Conservation (phyloP, 2,329 filamentous ascomycete species). For the Claviceps spartinae region DNA sequence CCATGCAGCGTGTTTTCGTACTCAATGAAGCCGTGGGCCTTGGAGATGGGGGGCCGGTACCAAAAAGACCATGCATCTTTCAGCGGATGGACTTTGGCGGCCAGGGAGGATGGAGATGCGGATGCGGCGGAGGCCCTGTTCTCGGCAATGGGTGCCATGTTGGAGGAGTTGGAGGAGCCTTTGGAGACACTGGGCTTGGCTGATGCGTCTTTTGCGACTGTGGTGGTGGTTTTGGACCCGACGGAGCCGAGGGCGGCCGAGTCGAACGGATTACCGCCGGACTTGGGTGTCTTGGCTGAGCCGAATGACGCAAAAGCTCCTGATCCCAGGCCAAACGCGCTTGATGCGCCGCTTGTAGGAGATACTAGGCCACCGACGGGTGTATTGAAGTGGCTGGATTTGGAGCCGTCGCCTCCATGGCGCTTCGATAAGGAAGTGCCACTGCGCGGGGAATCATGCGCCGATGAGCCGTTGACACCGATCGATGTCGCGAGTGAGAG, state of each 20-base stretch:
- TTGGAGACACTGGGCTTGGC: conserved; percentile 16
- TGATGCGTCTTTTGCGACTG: conserved; percentile 17
- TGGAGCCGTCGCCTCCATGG: conserved; percentile 55
- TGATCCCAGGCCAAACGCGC: conserved; percentile 84
- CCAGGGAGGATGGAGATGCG: conserved; percentile 19
- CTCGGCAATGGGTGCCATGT: conserved; percentile 35
- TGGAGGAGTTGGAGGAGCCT: conserved; percentile 15
- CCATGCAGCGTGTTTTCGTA: conserved; percentile 94
- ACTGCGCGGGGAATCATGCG: conserved; percentile 47
- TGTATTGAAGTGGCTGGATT: conserved; percentile 69
- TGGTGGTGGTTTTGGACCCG: conserved; percentile 17
- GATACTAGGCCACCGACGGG: conserved; percentile 38
- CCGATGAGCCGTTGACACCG: conserved; percentile 35
- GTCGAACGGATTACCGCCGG: conserved; percentile 68
- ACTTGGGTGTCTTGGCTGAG: conserved; percentile 75
- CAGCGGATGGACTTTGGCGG: conserved; percentile 40
- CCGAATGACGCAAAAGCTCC: conserved; percentile 89
- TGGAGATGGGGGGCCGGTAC: conserved; percentile 92
- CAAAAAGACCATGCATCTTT: conserved; percentile 91
- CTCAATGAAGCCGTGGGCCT: conserved; percentile 74
- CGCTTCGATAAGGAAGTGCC: conserved; percentile 50
- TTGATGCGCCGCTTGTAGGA: conserved; percentile 52
- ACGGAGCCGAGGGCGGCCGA: conserved; percentile 41
- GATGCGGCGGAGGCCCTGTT: conserved; percentile 12
- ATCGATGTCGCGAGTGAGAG: conserved; percentile 72